Percentiles rank a stretch among this genome's conserved stretches.
Evolutionary conservation across 768 basidiomycete genomes (phyloP).

Genomic region (Rhizopogon vulgaris): DNA sequence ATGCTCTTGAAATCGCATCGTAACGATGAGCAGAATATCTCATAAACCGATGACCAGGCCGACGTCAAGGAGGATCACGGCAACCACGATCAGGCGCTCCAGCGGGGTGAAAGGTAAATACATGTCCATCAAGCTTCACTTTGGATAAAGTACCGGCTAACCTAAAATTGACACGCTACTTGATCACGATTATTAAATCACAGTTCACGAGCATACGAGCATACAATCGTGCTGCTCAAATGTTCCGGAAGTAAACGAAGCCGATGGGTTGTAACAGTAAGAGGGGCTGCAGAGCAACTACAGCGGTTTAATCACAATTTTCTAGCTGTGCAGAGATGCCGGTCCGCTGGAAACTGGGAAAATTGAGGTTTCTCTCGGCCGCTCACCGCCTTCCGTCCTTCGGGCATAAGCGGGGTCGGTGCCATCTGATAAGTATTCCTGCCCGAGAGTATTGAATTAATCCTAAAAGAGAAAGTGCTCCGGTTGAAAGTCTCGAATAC

Average conservation of each 20-base stretch:
- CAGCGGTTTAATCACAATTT: not conserved
- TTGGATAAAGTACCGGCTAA: not conserved
- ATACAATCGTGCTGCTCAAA: not conserved
- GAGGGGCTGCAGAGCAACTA: no score
- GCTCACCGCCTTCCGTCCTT: not conserved
- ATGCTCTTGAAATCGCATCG: not conserved
- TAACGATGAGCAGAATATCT: constrained; percentile 14
- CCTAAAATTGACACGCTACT: not conserved
- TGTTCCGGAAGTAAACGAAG: not conserved
- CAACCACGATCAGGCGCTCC: constrained; percentile 15
- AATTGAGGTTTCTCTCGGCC: not conserved
- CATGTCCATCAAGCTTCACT: not conserved
- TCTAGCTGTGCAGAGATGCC: no score
- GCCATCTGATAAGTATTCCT: no score
- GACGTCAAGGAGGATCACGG: constrained; percentile 21
- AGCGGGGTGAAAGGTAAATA: not conserved
- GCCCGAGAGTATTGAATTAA: constrained; percentile 27
- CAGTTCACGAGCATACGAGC: not conserved
- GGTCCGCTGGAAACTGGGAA: not conserved
- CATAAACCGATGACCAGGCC: constrained; percentile 8
- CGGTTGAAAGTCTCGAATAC: constrained; percentile 28
- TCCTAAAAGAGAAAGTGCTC: constrained; percentile 33
- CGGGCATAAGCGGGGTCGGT: no score
- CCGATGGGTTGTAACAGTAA: no score
- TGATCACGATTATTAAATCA: not conserved